Conservation (phyloP, 73 alveolate genomes). For the Tetrahymena thermophila region DNA sequence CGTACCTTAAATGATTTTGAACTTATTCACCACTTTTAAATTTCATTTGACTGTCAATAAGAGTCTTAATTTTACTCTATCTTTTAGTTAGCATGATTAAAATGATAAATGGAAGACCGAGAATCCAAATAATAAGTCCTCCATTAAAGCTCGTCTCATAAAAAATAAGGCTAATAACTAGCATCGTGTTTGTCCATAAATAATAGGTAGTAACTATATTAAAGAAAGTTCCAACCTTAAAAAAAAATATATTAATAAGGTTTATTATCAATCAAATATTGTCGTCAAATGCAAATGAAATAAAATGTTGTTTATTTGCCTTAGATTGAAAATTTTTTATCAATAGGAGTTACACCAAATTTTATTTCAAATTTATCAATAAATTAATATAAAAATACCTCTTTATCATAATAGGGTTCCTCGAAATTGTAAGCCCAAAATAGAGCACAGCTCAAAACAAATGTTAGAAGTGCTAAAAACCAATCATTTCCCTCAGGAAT, state of each 20-base stretch:
- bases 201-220: conserved; percentile 26
- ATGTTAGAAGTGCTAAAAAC: conserved; percentile 14
- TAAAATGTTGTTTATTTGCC: no score
- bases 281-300: no score
- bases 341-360: no score
- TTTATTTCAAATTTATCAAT: background rate
- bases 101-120: conserved; percentile 73
- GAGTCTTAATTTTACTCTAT: conserved; percentile 61
- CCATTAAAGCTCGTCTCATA: conserved; percentile 72
- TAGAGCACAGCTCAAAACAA: conserved; percentile 1
- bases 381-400: background rate
- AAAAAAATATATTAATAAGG: background rate
- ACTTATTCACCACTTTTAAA: conserved; percentile 80
- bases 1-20: conserved; percentile 66
- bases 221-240: conserved; percentile 13
- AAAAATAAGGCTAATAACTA: conserved; percentile 59
- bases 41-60: conserved; percentile 67
- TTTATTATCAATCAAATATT: background rate
- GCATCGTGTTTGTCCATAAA: conserved; percentile 43
- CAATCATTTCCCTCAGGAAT: conserved; percentile 5
- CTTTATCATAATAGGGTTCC: conserved; percentile 28
- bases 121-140: conserved; percentile 63
- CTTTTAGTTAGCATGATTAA: conserved; percentile 56
- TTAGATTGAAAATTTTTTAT: no score
- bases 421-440: conserved; percentile 16